Evolutionary conservation across 805 yeast species (phyloP).

Genomic region (Cyberlindnera nakhonratchasimensis): DNA sequence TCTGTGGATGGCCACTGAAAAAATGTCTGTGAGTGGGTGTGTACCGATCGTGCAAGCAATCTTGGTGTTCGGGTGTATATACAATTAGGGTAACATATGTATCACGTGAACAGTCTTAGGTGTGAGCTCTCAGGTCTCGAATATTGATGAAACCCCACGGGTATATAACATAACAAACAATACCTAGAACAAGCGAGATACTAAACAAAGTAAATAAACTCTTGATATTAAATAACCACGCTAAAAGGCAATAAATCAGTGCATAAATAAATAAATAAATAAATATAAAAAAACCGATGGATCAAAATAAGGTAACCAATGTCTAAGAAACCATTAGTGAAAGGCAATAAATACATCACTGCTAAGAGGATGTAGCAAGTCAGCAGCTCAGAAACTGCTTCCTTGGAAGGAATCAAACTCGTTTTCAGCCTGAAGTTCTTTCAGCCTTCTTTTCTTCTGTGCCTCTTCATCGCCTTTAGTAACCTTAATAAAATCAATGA

Average conservation of each 20-base stretch:
- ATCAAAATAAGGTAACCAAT: no score
- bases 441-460: slow-evolving; percentile 17
- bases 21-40: not conserved
- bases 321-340: no score
- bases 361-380: no score
- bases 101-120: not conserved
- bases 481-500: slow-evolving; percentile 71
- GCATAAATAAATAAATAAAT: no score
- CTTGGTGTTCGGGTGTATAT: not conserved
- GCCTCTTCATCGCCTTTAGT: slow-evolving; percentile 45
- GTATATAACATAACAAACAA: no score
- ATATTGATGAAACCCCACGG: no score
- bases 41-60: not conserved
- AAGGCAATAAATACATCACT: no score
- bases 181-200: no score
- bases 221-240: no score
- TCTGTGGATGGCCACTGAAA: not conserved
- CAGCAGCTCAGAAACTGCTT: slow-evolving; percentile 9
- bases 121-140: no score
- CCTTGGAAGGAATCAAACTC: slow-evolving; percentile 14
- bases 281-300: not conserved
- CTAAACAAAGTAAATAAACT: no score
- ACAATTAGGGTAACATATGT: not conserved
- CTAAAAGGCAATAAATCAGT: not conserved
- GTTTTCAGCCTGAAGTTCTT: slow-evolving; percentile 9